These are phyloP conservation scores for Scenedesmus sp. DNA, from an alignment of 163 green algal genomes.

Conservation along the genomic window DNA sequence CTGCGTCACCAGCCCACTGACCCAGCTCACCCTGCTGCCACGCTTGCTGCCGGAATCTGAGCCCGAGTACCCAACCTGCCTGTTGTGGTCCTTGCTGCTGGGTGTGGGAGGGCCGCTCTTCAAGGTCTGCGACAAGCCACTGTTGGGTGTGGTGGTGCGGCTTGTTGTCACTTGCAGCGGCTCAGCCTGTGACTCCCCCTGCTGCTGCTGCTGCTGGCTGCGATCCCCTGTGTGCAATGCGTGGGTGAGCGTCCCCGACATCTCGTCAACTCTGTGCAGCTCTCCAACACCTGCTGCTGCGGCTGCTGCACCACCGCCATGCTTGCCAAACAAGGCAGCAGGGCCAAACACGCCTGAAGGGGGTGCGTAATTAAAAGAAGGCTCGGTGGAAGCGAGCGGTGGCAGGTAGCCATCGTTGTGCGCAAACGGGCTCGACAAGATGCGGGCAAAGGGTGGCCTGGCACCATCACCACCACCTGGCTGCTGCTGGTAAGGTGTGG, in stretches of 20 bases:
- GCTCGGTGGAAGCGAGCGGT: neutral
- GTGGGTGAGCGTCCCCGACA: neutral
- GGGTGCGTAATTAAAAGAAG: neutral
- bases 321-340: neutral
- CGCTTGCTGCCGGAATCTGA: neutral
- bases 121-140: neutral
- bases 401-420: neutral
- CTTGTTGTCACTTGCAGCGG: neutral
- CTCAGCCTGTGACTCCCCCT: neutral
- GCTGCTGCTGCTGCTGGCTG: conserved; percentile 31
- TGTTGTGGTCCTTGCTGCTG: neutral
- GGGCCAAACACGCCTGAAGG: neutral
- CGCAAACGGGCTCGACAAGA: conserved; percentile 12
- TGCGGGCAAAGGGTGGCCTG: neutral
- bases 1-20: neutral
- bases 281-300: neutral
- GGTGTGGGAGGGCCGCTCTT: conserved; percentile 1
- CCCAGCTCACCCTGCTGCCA: neutral
- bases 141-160: neutral
- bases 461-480: neutral
- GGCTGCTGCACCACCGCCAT: neutral
- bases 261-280: neutral
- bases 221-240: neutral
- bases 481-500: neutral
- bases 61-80: neutral